Percentiles rank a stretch among this genome's conserved stretches.
Evolutionary conservation across 1,284 basidiomycete genomes (phyloP).

Genomic region (Tilletia caries): DNA sequence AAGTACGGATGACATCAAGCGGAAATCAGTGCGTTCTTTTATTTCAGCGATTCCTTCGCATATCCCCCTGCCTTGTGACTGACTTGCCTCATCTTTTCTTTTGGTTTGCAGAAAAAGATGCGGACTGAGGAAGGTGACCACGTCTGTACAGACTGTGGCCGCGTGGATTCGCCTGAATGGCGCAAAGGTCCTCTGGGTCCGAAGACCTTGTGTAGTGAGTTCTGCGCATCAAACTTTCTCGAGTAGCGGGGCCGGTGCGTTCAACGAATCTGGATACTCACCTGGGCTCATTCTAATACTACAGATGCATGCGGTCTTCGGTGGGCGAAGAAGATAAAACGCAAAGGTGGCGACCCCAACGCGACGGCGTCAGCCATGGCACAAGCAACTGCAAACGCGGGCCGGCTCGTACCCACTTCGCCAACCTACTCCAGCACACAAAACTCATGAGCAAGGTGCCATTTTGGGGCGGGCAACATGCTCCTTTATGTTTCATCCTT

Average conservation of each 20-base stretch:
- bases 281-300: not conserved
- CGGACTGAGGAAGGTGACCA: conserved; percentile 44
- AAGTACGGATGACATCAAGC: not conserved
- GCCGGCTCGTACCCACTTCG: conserved; percentile 2
- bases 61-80: too few relatives aligned
- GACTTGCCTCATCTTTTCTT: not conserved
- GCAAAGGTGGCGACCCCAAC: conserved; percentile 43
- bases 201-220: conserved; percentile 39
- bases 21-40: not conserved
- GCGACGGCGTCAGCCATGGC: conserved; percentile 10
- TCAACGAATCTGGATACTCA: not conserved
- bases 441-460: not conserved
- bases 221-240: not conserved
- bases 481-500: too few relatives aligned
- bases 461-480: too few relatives aligned
- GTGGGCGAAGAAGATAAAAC: conserved; percentile 50
- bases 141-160: conserved; percentile 49
- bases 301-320: conserved; percentile 46
- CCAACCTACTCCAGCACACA: not conserved
- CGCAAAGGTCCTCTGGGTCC: conserved; percentile 49
- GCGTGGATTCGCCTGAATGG: conserved; percentile 51
- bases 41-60: too few relatives aligned
- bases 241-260: not conserved
- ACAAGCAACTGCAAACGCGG: conserved; percentile 5
- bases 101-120: conserved; percentile 28